Base-by-base conservation (phyloP, 495 filamentous ascomycete species). In the Daldinia childiae region DNA sequence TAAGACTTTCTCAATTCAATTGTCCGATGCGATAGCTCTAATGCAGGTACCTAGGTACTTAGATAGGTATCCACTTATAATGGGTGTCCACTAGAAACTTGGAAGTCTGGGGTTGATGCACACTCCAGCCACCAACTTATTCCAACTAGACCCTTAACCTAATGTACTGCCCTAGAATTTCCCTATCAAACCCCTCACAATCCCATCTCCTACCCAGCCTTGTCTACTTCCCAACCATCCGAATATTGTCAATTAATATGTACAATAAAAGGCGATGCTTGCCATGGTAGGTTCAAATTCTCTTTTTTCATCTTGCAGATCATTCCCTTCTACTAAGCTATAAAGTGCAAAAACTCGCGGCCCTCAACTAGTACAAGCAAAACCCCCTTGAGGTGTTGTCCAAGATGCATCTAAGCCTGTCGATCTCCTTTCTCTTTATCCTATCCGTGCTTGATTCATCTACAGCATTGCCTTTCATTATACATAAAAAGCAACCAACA, bases 381-480 rank as follows among this genome's bases (percentile, higher is more conserved):
- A 65, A 45, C 69, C 26, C 64, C 50, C 54, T 67, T 70, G 62
- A 69, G 58, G 43, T 55, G 58, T 70, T 69, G 30, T 58, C 41
- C 62, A 77, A 73, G 45, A 77, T 77, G 75, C 73, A 71, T 74
- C 71, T 56, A 21, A 69, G 54, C 24, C 48, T 64, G 30, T 57
- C 56, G n/a, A 41, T 74, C 62, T 69, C 71, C 9, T 62, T 76
- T 34, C 45, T 74, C 19, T 54, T 72, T 41, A 50, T 45, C 24
- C 52, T 70, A 30, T 72, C 58, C 26, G 24, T 65, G 5, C 34
- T 64, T 45, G 56, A 24, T 32, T n/a, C 61, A 39, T 74, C 74
- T 57, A 74, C 57, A 8, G 73, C 74, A n/a, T 57, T 78, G 63
- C 76, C 76, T 17, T 74, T 78, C 17, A 6, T 76, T 32, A 50